A percentile compares a stretch with the other conserved stretches of the same genome.
Conservation (phyloP, 306 rosid species). For the Castanopsis chinensis region DNA sequence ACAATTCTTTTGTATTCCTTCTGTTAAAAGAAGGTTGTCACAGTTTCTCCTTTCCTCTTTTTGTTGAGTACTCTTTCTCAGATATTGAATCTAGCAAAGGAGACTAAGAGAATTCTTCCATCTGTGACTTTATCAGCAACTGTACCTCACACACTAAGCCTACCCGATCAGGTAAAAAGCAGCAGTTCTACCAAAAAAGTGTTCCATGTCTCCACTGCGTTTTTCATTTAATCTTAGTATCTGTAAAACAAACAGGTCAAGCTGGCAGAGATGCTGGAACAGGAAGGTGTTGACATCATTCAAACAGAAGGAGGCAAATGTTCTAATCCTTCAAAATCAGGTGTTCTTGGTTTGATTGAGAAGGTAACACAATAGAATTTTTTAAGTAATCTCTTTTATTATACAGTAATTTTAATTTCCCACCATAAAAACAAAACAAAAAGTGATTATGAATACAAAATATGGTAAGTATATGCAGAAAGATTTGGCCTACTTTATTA, state of each 20-base stretch:
- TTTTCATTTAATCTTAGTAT: not conserved
- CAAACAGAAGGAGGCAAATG: slow-evolving; percentile 97
- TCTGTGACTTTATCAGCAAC: slow-evolving; percentile 72
- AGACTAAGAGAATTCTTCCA: slow-evolving; percentile 77
- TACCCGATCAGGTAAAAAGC: slow-evolving; percentile 79
- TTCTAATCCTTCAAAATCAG: slow-evolving; percentile 75
- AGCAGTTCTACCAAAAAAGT: slow-evolving; percentile 6
- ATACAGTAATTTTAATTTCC: not conserved
- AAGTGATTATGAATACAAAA: not conserved
- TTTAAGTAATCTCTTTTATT: not conserved
- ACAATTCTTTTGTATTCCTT: not conserved
- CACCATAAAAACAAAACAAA: not conserved
- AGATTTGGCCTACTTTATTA: not conserved
- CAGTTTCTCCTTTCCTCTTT: not conserved
- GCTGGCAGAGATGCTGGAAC: slow-evolving; percentile 85
- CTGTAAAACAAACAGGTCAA: slow-evolving; percentile 58
- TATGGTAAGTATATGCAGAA: not conserved
- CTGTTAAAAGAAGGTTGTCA: not conserved
- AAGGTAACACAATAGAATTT: slow-evolving; percentile 48
- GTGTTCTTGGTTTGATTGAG: slow-evolving; percentile 89
- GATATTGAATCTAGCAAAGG: slow-evolving; percentile 76
- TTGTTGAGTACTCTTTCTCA: slow-evolving; percentile 18
- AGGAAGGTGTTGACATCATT: slow-evolving; percentile 79
- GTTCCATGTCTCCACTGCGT: not conserved
- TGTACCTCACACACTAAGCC: slow-evolving; percentile 91